A percentile compares a stretch with the other conserved stretches of the same genome.
These are phyloP conservation scores for Fusarium sacchari DNA, from an alignment of 2,329 filamentous ascomycete species.

Conservation along the genomic window DNA sequence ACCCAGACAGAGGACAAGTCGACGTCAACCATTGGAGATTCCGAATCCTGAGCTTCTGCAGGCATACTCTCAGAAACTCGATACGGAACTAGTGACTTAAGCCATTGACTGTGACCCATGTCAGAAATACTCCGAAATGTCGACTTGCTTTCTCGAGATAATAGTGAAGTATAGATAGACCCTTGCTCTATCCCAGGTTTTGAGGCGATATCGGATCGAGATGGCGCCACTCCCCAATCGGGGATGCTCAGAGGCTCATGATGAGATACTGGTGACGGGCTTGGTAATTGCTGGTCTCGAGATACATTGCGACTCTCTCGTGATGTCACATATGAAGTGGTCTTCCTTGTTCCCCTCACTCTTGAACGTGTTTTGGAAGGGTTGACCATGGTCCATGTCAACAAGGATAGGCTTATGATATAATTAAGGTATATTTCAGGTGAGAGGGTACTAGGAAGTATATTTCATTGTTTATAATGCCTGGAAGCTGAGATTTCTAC, in stretches of 20 bases:
- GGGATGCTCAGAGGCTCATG: not conserved
- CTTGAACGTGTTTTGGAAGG: not conserved
- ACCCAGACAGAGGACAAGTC: not conserved
- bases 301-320: too few relatives aligned
- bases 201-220: not conserved
- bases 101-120: not conserved
- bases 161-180: not conserved
- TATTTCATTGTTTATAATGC: too few relatives aligned
- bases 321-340: too few relatives aligned
- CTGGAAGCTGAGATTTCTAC: not conserved
- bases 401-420: not conserved
- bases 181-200: not conserved
- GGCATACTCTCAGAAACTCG: not conserved
- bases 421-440: rapidly evolving
- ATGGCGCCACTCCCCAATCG: not conserved
- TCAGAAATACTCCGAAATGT: not conserved
- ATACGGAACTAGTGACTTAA: not conserved
- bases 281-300: too few relatives aligned
- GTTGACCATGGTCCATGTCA: not conserved
- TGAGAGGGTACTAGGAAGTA: rapidly evolving
- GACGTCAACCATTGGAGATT: not conserved
- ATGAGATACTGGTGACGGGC: rapidly evolving
- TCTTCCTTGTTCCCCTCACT: not conserved
- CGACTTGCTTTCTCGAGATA: not conserved
- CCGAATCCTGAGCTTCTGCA: not conserved